Conservation (phyloP, 352 stramenopile genomes). For the Phytophthora ramorum region DNA sequence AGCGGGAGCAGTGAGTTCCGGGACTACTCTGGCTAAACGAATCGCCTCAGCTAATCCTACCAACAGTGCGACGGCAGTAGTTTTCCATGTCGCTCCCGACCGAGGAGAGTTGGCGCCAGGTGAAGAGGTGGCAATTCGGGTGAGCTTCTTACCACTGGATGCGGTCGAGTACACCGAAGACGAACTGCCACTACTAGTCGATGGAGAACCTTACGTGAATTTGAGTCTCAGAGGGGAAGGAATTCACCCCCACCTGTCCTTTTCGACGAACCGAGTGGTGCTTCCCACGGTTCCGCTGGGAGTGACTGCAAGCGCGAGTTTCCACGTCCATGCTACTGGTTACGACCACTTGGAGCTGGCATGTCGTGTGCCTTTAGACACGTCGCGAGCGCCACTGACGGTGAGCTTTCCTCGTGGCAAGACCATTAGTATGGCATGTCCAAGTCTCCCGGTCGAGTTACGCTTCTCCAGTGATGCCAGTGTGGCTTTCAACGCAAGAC, state of each 20-base stretch:
- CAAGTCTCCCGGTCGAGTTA: conserved; percentile 86
- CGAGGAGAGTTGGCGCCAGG: conserved; percentile 78
- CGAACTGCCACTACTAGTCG: conserved; percentile 75
- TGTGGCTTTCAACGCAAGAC: conserved; percentile 90
- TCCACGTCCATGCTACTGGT: conserved; percentile 88
- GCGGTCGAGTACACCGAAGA: conserved; percentile 81
- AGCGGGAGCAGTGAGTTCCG: conserved; percentile 4
- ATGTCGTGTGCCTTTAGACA: conserved; percentile 80
- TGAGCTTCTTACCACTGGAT: conserved; percentile 89
- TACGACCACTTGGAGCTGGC: conserved; percentile 93
- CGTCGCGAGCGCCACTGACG: conserved; percentile 78
- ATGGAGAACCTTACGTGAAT: conserved; percentile 83
- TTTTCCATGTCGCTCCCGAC: conserved; percentile 88
- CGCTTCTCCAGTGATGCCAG: conserved; percentile 82
- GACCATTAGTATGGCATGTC: conserved; percentile 83
- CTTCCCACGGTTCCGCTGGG: conserved; percentile 92
- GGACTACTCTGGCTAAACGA: conserved; percentile 30
- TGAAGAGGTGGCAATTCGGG: conserved; percentile 78
- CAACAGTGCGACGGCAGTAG: conserved; percentile 46
- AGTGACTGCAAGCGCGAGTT: conserved; percentile 60
- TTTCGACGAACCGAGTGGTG: conserved; percentile 84
- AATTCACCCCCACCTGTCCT: conserved; percentile 93
- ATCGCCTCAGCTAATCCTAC: conserved; percentile 31
- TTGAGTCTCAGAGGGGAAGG: conserved; percentile 82
- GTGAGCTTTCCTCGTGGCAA: conserved; percentile 92